Conservation (phyloP, 208 protist species). For the Trypanosomatidae sp. region DNA sequence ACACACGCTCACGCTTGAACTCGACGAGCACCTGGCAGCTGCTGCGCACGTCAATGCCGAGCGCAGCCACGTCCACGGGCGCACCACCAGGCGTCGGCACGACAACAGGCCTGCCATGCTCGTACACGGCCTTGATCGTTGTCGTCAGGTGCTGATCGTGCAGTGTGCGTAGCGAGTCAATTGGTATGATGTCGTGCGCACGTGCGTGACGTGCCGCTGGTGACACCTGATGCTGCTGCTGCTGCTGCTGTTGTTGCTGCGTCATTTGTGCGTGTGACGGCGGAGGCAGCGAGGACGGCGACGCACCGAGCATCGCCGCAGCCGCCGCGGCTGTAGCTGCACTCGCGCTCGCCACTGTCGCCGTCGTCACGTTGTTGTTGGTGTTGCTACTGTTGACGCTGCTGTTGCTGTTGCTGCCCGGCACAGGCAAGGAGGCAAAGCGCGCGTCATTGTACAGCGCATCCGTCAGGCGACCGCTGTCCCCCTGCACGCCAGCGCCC, state of each 20-base stretch:
- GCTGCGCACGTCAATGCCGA: constrained; percentile 36
- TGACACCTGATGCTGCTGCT: not conserved
- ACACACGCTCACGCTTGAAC: constrained; percentile 79
- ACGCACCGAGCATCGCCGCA: too few species aligned
- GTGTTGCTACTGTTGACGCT: constrained; percentile 12
- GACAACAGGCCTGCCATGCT: constrained; percentile 44
- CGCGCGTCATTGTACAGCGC: not conserved
- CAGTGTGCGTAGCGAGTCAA: constrained; percentile 89
- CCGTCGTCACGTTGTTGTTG: not conserved
- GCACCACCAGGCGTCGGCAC: constrained; percentile 17
- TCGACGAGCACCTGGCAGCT: constrained; percentile 81
- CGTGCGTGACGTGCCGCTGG: not conserved
- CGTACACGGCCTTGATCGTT: constrained; percentile 27
- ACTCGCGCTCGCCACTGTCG: not conserved
- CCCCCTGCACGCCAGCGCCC: not conserved
- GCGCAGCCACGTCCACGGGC: constrained; percentile 19
- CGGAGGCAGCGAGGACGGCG: not conserved
- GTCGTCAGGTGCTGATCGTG: constrained; percentile 82
- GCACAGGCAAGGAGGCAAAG: not conserved
- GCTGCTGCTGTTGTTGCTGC: not conserved
- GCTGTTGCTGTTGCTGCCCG: constrained; percentile 4
- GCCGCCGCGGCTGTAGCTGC: not conserved
- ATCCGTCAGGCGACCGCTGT: not conserved
- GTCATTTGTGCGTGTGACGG: not conserved
- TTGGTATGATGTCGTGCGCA: constrained; percentile 68